Conservation (phyloP, 1,284 basidiomycete species). For the Ustilago shanxiensis region DNA sequence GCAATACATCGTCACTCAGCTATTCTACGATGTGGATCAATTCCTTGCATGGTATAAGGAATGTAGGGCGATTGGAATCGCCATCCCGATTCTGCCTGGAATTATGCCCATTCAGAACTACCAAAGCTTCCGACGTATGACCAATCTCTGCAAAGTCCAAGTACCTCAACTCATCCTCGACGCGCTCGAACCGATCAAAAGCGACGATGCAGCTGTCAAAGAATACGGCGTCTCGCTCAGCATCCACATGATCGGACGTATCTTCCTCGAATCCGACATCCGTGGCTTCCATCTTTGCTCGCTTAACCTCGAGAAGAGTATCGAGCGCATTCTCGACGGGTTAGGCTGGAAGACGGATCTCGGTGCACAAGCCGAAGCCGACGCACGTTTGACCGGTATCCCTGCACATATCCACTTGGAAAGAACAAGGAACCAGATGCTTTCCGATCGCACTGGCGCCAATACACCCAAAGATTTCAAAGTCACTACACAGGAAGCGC, state of each 20-base stretch:
- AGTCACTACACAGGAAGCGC: conserved; percentile 44
- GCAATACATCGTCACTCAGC: conserved; percentile 94
- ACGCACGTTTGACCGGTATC: conserved; percentile 19
- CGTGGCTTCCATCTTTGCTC: conserved; percentile 95
- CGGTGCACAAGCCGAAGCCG: conserved; percentile 20
- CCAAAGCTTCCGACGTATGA: conserved; percentile 88
- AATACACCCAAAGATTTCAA: conserved; percentile 52
- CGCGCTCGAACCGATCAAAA: conserved; percentile 79
- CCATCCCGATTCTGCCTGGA: conserved; percentile 90
- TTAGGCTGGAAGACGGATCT: conserved; percentile 47
- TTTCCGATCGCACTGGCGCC: conserved; percentile 47
- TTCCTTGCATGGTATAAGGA: conserved; percentile 58
- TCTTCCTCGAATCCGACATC: conserved; percentile 77
- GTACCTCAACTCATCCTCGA: conserved; percentile 81
- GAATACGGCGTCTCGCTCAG: conserved; percentile 78
- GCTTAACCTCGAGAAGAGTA: conserved; percentile 95
- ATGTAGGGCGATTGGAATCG: conserved; percentile 78
- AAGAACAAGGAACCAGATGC: conserved; percentile 44
- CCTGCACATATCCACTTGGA: conserved; percentile 40
- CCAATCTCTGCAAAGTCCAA: conserved; percentile 85
- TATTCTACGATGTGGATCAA: conserved; percentile 91
- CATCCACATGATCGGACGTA: conserved; percentile 78
- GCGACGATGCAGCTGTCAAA: conserved; percentile 89
- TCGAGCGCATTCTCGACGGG: conserved; percentile 81
- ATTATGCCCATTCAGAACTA: conserved; percentile 99